phyloP scores from a whole-genome alignment of 2,329 filamentous ascomycete species.

The Tolypocladium ovalisporum region DNA sequence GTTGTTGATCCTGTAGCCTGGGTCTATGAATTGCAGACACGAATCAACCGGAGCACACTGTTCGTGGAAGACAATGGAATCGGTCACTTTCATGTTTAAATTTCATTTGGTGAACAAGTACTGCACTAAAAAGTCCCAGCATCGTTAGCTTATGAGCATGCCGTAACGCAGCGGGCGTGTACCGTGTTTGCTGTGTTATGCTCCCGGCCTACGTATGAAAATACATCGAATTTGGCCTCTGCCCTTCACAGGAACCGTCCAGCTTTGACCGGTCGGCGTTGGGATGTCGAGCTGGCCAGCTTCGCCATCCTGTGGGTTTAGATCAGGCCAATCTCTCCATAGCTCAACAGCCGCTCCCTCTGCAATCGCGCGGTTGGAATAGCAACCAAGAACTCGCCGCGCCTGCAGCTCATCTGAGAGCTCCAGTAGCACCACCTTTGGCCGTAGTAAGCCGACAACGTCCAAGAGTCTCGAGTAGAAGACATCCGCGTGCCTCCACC shows the following conservation, averaged over 20 bases:
- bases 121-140: not conserved
- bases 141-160: not conserved
- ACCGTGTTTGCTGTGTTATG: not conserved
- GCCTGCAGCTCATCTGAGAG: slow-evolving; percentile 63
- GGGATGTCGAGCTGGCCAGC: slow-evolving; percentile 11
- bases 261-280: slow-evolving; percentile 3
- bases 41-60: not conserved
- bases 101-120: not conserved
- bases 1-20: too few relatives aligned
- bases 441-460: slow-evolving; percentile 35
- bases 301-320: slow-evolving; percentile 18
- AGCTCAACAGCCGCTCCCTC: slow-evolving; percentile 42
- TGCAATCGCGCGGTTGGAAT: slow-evolving; percentile 16
- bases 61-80: not conserved
- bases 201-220: slow-evolving; percentile 5
- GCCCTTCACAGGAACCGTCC: slow-evolving; percentile 29
- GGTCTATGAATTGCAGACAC: too few relatives aligned
- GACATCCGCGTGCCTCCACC: slow-evolving; percentile 31
- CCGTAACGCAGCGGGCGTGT: not conserved
- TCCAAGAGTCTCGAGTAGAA: slow-evolving; percentile 60
- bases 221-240: slow-evolving; percentile 38
- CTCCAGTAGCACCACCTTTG: slow-evolving; percentile 55
- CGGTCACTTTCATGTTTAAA: not conserved
- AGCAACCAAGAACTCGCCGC: slow-evolving; percentile 44
- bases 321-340: slow-evolving; percentile 59